Evolutionary conservation across 352 stramenopile genomes (phyloP).

Genomic region (Globisporangium orthogonon): DNA sequence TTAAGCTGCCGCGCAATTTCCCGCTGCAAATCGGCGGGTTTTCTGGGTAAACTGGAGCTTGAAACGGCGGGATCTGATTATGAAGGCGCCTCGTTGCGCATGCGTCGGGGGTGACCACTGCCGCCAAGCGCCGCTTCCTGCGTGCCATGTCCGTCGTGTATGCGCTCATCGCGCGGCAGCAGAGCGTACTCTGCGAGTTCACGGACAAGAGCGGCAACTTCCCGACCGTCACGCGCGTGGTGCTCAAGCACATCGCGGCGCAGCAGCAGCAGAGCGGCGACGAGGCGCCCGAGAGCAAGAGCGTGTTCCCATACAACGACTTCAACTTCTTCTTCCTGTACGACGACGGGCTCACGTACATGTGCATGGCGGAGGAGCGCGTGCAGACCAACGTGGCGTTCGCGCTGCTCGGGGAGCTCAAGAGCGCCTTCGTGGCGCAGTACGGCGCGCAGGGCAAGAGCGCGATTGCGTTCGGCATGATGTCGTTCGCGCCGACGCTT

Average conservation of each 20-base stretch:
- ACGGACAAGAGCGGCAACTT: slow-evolving; percentile 76
- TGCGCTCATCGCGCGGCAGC: slow-evolving; percentile 55
- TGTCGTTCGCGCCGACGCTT: slow-evolving; percentile 50
- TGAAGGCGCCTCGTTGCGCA: neutral
- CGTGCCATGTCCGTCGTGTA: slow-evolving; percentile 72
- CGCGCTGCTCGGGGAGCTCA: slow-evolving; percentile 61
- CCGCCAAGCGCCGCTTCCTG: neutral
- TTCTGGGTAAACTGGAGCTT: too few relatives aligned
- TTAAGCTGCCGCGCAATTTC: too few relatives aligned
- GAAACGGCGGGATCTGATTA: neutral
- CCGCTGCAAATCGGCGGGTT: too few relatives aligned
- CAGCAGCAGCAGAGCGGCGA: slow-evolving; percentile 42
- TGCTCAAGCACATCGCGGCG: slow-evolving; percentile 60
- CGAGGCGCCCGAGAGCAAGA: slow-evolving; percentile 21
- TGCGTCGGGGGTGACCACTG: neutral
- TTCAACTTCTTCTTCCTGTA: slow-evolving; percentile 82
- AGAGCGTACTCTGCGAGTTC: slow-evolving; percentile 77
- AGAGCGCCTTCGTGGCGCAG: slow-evolving; percentile 53
- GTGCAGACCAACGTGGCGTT: slow-evolving; percentile 73
- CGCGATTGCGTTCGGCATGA: slow-evolving; percentile 65
- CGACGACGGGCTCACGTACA: slow-evolving; percentile 66
- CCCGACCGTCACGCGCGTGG: slow-evolving; percentile 57
- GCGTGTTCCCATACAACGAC: slow-evolving; percentile 71
- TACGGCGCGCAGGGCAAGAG: slow-evolving; percentile 63
- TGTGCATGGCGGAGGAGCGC: slow-evolving; percentile 80